Evolutionary conservation across 805 yeast genomes (phyloP), one percentile per base, ranked within the genome.

Genomic region (Priceomyces melissophilus): DNA sequence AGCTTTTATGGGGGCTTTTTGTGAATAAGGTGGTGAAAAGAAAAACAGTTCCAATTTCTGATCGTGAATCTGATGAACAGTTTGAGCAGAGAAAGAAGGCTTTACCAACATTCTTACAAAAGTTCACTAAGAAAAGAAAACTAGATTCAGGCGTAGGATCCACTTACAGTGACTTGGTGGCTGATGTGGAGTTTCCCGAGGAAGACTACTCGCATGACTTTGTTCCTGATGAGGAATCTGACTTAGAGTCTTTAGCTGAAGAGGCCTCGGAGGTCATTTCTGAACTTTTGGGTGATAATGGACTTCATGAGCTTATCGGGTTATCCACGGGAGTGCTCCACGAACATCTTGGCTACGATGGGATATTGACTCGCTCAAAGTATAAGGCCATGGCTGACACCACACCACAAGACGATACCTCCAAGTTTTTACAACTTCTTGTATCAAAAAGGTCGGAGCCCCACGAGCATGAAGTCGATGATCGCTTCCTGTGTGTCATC

Each of bases 401-500:
- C 6, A 16, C 13, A 10, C 15, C 27, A 6, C 38, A 30, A 28
- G 47, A 45, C 34, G 52, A 48, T 12, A 35, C 32, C 13, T 23
- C 30, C 4, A 48, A 42, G 17, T 35, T 52, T 7, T 25, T 52
- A 14, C 46, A 48, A 8, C 20, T 43, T 50, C 7, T 13, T 46
- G 10, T 37, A 30, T 2, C 45, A 44, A 33, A 33, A 52, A 38
- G 32, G 10, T 26, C 10, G 3, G 15, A 9, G 11, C 4, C n/a
- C 10, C 6, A 6, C 4, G 11, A 29, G 16, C 23, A 36, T 9
- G 38, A 41, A 6, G 7, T 7, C 6, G 20, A 35, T 11, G 39
- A 63, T 2, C 58, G 68, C 15, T 48, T 78, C 4, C 67, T 69
- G 4, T 89, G 97, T 62, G 95, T 87, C 5, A 82, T 90, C 2